Base-by-base conservation (phyloP, 129 eudicot species). In the Apium graveolens region DNA sequence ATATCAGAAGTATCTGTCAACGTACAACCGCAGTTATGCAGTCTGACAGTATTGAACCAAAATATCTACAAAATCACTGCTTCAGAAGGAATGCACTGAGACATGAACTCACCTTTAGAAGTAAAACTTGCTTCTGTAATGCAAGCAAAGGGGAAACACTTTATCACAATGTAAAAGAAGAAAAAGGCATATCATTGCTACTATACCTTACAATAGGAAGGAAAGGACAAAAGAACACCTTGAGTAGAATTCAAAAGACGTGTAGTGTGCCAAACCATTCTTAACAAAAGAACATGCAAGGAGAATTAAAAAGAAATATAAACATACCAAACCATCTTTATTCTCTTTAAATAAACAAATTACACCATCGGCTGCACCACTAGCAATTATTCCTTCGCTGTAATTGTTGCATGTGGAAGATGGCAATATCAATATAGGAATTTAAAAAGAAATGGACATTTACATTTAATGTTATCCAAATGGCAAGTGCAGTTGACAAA, bases 321-420 rank as follows among this genome's bases (percentile, higher is more conserved):
- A 71, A 62, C 42, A 82, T 89, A 94, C 98, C 89, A 72, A 71
- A 75, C 85, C 87, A 77, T 90, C 92, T 46, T 85, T 79, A 55
- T 84, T 84, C 85, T 91, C 92, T 17, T 76, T 90, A 85, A 96
- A 96, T 46, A 96, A 78, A 75, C 99, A 85, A 73, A 96, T 85
- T 34, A 93, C 91, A 88, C 90, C 94, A 84, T 96, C 99, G 74
- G 99, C 97, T 76, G 99, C 99, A 75, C 99, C 99, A 82, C 78
- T 90, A 78, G 97, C 90, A 80, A 94, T 90, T 81, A 91, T 84
- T 17, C 97, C 97, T n/a, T 91, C 91, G 85, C 97, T 93, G 85
- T 73, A 49, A 87, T 34, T 31, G 70, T 74, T 3, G 26, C 27
- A 70, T 35, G 13, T 21, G 18, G 49, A 26, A 53, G 4, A 78